Conservation (phyloP, 164 flowering plant genomes). For the Echeveria elegans region DNA sequence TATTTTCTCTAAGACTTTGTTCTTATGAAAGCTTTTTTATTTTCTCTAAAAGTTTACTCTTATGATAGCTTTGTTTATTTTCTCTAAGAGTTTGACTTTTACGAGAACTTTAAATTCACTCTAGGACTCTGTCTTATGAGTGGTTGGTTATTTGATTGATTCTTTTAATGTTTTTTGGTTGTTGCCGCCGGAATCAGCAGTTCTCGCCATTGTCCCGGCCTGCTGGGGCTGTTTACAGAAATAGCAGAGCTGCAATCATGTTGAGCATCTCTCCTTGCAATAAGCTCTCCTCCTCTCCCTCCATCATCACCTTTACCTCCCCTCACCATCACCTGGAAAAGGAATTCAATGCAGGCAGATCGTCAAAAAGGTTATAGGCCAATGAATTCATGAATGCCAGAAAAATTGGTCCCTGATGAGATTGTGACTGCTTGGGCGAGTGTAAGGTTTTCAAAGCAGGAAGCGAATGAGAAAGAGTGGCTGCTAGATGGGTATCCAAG, state of each 20-base stretch:
- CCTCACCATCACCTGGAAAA: slow-evolving; percentile 69
- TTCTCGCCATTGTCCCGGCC: too few relatives aligned
- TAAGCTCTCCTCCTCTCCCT: slow-evolving; percentile 14
- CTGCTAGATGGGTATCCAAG: slow-evolving; percentile 94
- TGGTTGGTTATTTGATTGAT: too few relatives aligned
- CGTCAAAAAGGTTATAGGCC: slow-evolving; percentile 66
- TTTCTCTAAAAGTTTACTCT: too few relatives aligned
- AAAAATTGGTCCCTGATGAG: slow-evolving; percentile 87
- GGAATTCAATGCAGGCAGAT: slow-evolving; percentile 83
- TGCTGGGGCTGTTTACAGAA: too few relatives aligned
- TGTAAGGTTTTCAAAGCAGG: slow-evolving; percentile 52
- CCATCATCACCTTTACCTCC: slow-evolving; percentile 17
- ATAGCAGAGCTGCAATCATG: background rate
- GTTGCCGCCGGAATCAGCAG: too few relatives aligned
- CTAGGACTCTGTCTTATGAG: too few relatives aligned
- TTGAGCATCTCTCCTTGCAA: background rate
- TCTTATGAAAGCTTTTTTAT: too few relatives aligned
- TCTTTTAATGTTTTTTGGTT: too few relatives aligned
- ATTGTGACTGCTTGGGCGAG: slow-evolving; percentile 80
- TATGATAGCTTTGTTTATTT: too few relatives aligned
- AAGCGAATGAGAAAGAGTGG: slow-evolving; percentile 85
- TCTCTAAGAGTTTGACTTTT: too few relatives aligned
- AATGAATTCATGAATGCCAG: slow-evolving; percentile 79
- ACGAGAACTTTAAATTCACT: too few relatives aligned
- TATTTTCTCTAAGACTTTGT: too few relatives aligned